Evolutionary conservation across 768 basidiomycete species (phyloP).

Genomic region (Amanita jacksonii): DNA sequence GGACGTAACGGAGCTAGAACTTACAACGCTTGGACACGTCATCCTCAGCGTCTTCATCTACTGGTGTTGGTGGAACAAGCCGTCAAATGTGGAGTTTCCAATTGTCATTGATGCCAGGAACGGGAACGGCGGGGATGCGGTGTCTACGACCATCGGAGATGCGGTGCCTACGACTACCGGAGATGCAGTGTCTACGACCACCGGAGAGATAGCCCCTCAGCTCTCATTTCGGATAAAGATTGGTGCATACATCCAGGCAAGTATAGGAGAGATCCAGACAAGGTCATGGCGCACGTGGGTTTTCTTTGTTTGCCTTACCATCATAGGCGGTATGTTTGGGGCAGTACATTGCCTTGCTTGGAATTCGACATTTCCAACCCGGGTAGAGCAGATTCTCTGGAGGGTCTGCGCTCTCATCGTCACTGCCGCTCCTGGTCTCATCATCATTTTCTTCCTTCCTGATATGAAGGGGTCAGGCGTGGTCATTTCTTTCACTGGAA

Average conservation of each 20-base stretch:
- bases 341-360: conserved; percentile 20
- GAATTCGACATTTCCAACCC: conserved; percentile 18
- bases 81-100: conserved; percentile 16
- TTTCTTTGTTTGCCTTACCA: too few species aligned
- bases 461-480: conserved; percentile 3
- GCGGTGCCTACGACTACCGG: too few species aligned
- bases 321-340: too few species aligned
- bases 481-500: neutral
- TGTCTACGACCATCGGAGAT: too few species aligned
- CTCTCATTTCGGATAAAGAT: too few species aligned
- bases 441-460: too few species aligned
- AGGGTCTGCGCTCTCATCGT: conserved; percentile 13
- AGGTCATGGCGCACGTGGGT: too few species aligned
- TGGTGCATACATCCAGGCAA: too few species aligned
- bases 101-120: conserved; percentile 6
- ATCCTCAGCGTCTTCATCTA: neutral
- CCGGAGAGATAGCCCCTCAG: too few species aligned
- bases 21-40: neutral
- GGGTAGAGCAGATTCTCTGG: conserved; percentile 17
- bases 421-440: conserved; percentile 9
- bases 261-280: too few species aligned
- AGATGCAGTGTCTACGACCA: too few species aligned
- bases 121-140: too few species aligned
- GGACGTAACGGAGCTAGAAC: neutral
- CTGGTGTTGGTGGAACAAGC: conserved; percentile 28